Conservation (phyloP, 106 monocot species). For the Dendrobium chrysotoxum region DNA sequence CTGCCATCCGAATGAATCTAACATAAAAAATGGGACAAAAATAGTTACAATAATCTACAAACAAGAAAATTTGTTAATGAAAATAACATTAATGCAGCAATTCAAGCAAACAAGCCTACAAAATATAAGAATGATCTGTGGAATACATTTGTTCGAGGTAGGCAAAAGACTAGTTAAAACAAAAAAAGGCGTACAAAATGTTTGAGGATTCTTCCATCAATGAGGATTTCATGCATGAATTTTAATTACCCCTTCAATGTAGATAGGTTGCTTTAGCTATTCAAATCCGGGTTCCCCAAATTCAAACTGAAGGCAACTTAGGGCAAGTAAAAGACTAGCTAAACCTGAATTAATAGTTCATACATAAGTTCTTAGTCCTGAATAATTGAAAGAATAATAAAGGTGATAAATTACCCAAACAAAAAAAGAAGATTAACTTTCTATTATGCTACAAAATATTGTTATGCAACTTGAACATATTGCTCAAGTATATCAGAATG, state of each 20-base stretch:
- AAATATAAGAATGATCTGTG: neutral
- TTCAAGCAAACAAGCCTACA: neutral
- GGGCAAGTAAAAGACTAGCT: neutral
- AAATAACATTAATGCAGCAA: neutral
- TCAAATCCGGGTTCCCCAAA: no score
- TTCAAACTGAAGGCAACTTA: no score
- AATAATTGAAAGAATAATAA: neutral
- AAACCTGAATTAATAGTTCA: neutral
- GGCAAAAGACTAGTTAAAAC: neutral
- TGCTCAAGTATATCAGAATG: no score
- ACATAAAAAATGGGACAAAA: neutral
- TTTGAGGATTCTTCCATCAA: neutral
- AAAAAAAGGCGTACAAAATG: neutral
- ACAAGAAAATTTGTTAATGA: neutral
- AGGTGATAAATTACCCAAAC: neutral
- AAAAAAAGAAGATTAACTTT: neutral
- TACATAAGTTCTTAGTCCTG: neutral
- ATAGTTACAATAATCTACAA: neutral
- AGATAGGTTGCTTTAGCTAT: no score
- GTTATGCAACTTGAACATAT: no score
- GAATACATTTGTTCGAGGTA: neutral
- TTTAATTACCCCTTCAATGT: no score
- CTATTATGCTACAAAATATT: no score
- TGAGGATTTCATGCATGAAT: no score
- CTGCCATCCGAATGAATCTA: constrained; percentile 83